A percentile compares a stretch with the other conserved stretches of the same genome.
Conservation (phyloP, 2,329 filamentous ascomycete species). For the Ascochyta lentis region DNA sequence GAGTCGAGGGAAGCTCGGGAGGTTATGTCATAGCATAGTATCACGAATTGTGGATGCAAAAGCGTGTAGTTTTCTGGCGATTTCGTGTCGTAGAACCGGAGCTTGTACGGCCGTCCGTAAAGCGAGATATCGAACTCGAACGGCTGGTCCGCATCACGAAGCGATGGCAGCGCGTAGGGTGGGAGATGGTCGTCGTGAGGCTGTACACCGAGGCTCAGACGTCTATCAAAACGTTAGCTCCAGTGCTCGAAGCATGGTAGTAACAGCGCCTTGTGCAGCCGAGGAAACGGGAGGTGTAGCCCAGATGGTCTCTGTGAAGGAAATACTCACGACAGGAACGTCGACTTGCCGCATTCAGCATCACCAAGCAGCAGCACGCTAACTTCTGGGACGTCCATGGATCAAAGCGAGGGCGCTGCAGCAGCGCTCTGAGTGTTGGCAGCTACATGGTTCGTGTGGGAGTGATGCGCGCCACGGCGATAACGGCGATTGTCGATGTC, state of each 20-base stretch:
- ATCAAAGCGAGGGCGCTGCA: neutral
- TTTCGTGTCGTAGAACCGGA: slow-evolving; percentile 64
- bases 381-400: slow-evolving; percentile 47
- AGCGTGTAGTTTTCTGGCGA: slow-evolving; percentile 65
- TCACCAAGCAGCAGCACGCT: slow-evolving; percentile 66
- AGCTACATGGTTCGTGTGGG: slow-evolving; percentile 20
- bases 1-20: slow-evolving; percentile 58
- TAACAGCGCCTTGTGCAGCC: neutral
- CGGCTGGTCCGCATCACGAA: slow-evolving; percentile 64
- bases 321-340: slow-evolving; percentile 65
- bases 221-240: slow-evolving; percentile 21
- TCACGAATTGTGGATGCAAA: slow-evolving; percentile 60
- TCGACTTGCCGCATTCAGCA: slow-evolving; percentile 66
- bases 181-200: slow-evolving; percentile 38
- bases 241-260: neutral
- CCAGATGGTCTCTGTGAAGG: neutral
- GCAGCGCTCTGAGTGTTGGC: slow-evolving; percentile 1
- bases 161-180: slow-evolving; percentile 48
- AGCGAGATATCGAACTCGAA: slow-evolving; percentile 65
- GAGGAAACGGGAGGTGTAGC: neutral
- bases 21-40: slow-evolving; percentile 66
- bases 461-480: neutral
- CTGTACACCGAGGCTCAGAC: slow-evolving; percentile 41
- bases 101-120: slow-evolving; percentile 61
- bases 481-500: slow-evolving; percentile 7